Base-by-base conservation (phyloP, 371 early-diverging fungal genomes). In the Mortierella sp. region DNA sequence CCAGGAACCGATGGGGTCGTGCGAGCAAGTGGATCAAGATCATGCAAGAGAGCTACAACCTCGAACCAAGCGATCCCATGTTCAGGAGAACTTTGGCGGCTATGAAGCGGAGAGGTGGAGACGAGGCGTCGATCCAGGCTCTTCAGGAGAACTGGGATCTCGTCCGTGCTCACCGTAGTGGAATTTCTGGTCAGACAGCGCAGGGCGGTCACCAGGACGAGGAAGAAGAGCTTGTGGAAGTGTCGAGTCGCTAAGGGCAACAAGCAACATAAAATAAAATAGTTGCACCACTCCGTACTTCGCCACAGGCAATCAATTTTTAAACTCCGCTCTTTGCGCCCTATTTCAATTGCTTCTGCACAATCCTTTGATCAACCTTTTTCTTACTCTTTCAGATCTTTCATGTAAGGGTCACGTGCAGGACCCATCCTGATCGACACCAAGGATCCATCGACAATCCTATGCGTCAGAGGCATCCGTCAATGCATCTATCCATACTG, bases 1-100 rank as follows among this genome's bases (percentile, higher is more conserved):
- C 76, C 14, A 60, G 81, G 45, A 78, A 76, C 34, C 78, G 84
- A 24, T 84, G 84, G 84, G 78, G 81, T 8, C 84, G 84, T 45
- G 84, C 84, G 1, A 78, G 60, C 74, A 78, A 75, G 47, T 84
- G 84, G 84, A 84, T 84, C 16, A 78, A 73, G 47, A 68, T 81
- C 21, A 84, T 84, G 85, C 85, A 84, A 44, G 74, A 81, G 8
- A 76, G 50, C 0, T 84, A 81, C 50, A 79, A 77, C 38, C 54
- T 84, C 16, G 81, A 76, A 45, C 85, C 85, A 13, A 84, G 81
- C 54, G 85, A 84, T 55, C 44, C 47, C n/a, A 84, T 84, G 85
- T 84, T 80, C 58, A 34, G 57, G 65, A 55, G 85, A 31, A 84
- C 81, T 9, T 68, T 84, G 42, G 70, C 47, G 5, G 75, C 74